phyloP scores from a whole-genome alignment of 352 stramenopile genomes.

The Globisporangium echinulatum region DNA sequence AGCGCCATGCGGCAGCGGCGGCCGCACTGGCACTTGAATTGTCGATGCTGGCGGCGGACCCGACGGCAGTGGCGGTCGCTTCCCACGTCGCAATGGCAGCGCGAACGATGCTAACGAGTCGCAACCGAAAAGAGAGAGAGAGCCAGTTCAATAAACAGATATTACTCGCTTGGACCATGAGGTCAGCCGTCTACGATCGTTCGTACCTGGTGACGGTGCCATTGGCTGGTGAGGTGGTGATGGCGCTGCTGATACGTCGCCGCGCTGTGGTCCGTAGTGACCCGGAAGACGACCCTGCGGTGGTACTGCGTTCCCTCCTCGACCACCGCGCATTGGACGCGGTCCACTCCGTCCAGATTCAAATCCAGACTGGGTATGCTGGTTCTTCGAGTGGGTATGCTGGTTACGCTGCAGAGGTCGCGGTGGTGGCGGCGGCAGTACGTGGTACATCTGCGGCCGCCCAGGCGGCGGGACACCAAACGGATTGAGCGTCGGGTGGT shows the following conservation, averaged over 20 bases:
- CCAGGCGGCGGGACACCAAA: constrained; percentile 66
- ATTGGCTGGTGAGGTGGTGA: not conserved
- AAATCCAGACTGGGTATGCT: too few relatives aligned
- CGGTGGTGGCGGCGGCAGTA: constrained; percentile 17
- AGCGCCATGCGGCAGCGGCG: constrained; percentile 38
- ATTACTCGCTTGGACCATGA: too few relatives aligned
- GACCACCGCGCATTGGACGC: constrained; percentile 2
- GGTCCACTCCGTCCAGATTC: not conserved
- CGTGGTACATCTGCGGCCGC: constrained; percentile 51
- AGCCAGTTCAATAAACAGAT: too few relatives aligned
- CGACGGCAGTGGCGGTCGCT: constrained; percentile 48
- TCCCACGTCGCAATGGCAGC: constrained; percentile 32
- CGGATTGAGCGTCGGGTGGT: constrained; percentile 72
- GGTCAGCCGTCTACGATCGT: too few relatives aligned
- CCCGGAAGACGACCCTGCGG: not conserved
- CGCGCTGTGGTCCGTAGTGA: not conserved
- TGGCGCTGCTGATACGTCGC: not conserved
- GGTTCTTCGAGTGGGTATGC: too few relatives aligned
- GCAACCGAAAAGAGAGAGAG: not conserved
- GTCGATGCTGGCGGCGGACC: constrained; percentile 46
- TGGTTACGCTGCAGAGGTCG: constrained; percentile 5
- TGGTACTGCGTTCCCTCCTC: constrained; percentile 4
- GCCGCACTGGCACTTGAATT: constrained; percentile 52
- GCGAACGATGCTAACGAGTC: not conserved
- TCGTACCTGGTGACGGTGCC: constrained; percentile 8